Evolutionary conservation across 371 early-diverging fungal genomes (phyloP).

Genomic region (Mortierella sp.): DNA sequence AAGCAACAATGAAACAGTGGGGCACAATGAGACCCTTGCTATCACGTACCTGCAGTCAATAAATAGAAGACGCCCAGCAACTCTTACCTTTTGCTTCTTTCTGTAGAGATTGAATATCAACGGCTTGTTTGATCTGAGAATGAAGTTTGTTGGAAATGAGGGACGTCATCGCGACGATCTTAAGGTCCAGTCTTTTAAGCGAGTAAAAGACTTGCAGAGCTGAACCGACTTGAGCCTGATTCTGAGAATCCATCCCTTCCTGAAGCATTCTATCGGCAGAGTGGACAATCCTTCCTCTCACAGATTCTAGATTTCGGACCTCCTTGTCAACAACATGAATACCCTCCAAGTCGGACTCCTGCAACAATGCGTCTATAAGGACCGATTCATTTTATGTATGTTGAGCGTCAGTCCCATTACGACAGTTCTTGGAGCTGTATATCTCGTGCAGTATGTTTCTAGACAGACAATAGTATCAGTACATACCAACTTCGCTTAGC

Average conservation of each 20-base stretch:
- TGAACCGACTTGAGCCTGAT: conserved; percentile 79
- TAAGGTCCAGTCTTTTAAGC: conserved; percentile 69
- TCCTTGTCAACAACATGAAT: conserved; percentile 75
- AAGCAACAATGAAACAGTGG: too few species aligned
- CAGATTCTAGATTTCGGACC: conserved; percentile 60
- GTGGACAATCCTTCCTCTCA: conserved; percentile 61
- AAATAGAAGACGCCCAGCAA: background rate
- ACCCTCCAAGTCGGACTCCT: conserved; percentile 74
- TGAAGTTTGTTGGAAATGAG: conserved; percentile 64
- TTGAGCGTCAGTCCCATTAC: too few species aligned
- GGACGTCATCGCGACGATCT: conserved; percentile 58
- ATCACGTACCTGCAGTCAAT: background rate
- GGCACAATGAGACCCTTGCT: background rate
- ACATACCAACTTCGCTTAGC: conserved; percentile 66
- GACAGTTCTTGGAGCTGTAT: too few species aligned
- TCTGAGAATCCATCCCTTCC: conserved; percentile 70
- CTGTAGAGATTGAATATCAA: conserved; percentile 74
- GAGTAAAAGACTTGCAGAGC: conserved; percentile 84
- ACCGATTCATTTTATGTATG: background rate
- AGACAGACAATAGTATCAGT: background rate
- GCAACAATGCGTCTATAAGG: conserved; percentile 62
- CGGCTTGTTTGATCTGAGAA: conserved; percentile 67
- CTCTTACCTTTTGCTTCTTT: conserved; percentile 71
- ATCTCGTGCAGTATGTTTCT: background rate
- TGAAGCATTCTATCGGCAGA: conserved; percentile 70